A percentile compares a stretch with the other conserved stretches of the same genome.
phyloP scores from a whole-genome alignment of 2,329 filamentous ascomycete species.

The Ophiocordyceps robertsii region DNA sequence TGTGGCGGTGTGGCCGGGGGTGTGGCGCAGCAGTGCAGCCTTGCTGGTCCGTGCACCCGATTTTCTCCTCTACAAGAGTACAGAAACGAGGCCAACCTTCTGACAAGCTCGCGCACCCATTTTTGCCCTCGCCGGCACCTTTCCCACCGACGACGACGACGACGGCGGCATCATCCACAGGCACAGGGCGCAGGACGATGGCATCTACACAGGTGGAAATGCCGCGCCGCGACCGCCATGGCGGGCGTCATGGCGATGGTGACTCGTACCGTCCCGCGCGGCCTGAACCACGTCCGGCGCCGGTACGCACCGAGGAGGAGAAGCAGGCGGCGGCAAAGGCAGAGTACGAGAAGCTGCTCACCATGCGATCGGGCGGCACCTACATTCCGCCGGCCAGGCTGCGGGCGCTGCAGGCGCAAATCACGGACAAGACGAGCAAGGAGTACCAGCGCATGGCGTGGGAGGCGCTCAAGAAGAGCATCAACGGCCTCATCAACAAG shows the following conservation, averaged over 20 bases:
- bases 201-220: conserved; percentile 30
- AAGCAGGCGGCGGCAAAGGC: conserved; percentile 82
- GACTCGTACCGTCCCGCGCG: conserved; percentile 3
- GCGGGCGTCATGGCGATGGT: conserved; percentile 13
- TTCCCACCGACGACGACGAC: too few species aligned
- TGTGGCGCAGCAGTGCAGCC: too few species aligned
- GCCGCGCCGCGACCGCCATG: conserved; percentile 25
- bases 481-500: conserved; percentile 98
- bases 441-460: conserved; percentile 99
- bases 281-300: conserved; percentile 13
- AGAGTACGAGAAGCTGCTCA: conserved; percentile 85
- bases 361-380: conserved; percentile 85
- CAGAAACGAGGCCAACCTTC: too few species aligned
- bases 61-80: too few species aligned
- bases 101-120: too few species aligned
- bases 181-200: conserved; percentile 14
- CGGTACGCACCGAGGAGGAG: conserved; percentile 55
- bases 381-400: conserved; percentile 91
- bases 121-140: too few species aligned
- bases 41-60: too few species aligned
- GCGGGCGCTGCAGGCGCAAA: conserved; percentile 85
- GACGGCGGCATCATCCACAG: too few species aligned
- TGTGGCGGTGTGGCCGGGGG: too few species aligned
- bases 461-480: conserved; percentile 97
- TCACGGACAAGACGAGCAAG: conserved; percentile 90